Evolutionary conservation across 2,329 filamentous ascomycete genomes (phyloP).

Genomic region (Nigrospora osmanthi): DNA sequence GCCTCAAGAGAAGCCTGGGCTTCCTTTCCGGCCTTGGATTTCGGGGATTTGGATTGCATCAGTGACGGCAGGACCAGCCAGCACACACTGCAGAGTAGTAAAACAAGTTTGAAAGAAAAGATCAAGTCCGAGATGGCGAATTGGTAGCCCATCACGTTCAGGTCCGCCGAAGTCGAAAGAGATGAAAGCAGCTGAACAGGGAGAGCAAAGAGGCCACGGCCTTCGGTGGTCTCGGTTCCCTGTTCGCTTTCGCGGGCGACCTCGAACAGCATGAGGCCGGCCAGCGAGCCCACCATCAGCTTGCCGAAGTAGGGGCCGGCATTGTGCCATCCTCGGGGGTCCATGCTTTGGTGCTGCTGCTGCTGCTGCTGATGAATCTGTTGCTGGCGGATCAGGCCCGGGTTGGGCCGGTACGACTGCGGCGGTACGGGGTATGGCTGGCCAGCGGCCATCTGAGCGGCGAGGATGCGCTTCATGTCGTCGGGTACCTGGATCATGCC

Average conservation of each 20-base stretch:
- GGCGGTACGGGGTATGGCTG: constrained; percentile 42
- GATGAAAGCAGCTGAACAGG: constrained; percentile 50
- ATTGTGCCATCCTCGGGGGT: constrained; percentile 46
- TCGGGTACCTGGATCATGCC: constrained; percentile 62
- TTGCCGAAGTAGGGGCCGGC: constrained; percentile 57
- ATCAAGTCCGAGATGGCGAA: constrained; percentile 35
- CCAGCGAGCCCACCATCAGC: constrained; percentile 87
- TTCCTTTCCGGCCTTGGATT: constrained; percentile 33
- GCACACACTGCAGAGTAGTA: constrained; percentile 44
- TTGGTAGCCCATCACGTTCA: constrained; percentile 48
- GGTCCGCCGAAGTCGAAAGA: constrained; percentile 37
- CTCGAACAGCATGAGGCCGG: constrained; percentile 86
- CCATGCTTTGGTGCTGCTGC: constrained; percentile 37
- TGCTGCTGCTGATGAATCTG: constrained; percentile 47
- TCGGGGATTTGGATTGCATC: constrained; percentile 46
- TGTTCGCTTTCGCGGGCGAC: constrained; percentile 62
- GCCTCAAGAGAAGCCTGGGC: constrained; percentile 31
- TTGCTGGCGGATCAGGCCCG: constrained; percentile 43
- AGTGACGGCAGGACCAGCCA: constrained; percentile 49
- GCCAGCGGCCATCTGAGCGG: constrained; percentile 46
- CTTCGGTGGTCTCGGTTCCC: constrained; percentile 54
- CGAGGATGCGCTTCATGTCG: constrained; percentile 54
- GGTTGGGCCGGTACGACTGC: constrained; percentile 29
- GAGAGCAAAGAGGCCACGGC: constrained; percentile 58
- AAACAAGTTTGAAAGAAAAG: constrained; percentile 41